These are phyloP conservation scores for Hypomontagnella submonticulosa DNA, from an alignment of 495 filamentous ascomycete species.

Conservation along the genomic window DNA sequence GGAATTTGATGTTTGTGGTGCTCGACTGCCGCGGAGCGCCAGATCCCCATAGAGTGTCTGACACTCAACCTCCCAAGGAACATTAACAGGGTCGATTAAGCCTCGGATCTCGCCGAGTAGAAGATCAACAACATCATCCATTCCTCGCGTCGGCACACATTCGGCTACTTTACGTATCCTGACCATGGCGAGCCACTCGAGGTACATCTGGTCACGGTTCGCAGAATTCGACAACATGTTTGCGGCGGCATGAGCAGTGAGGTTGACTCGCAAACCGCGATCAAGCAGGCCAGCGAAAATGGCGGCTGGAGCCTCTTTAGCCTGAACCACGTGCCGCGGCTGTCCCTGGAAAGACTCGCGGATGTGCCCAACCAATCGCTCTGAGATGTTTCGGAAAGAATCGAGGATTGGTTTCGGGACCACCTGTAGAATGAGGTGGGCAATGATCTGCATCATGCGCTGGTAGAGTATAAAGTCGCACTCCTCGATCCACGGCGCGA, in stretches of 20 bases:
- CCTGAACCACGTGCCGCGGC: conserved; percentile 82
- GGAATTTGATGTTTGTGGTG: conserved; percentile 29
- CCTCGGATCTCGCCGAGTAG: conserved; percentile 78
- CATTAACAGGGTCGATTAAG: conserved; percentile 71
- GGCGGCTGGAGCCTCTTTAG: conserved; percentile 86
- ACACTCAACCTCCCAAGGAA: conserved; percentile 65
- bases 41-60: conserved; percentile 65
- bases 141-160: conserved; percentile 67
- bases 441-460: conserved; percentile 92
- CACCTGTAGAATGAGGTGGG: conserved; percentile 85
- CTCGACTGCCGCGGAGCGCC: conserved; percentile 54
- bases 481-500: conserved; percentile 93
- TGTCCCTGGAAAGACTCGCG: conserved; percentile 80
- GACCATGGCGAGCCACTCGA: conserved; percentile 86
- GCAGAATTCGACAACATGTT: conserved; percentile 77
- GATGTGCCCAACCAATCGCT: conserved; percentile 80
- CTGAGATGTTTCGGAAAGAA: conserved; percentile 84
- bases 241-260: conserved; percentile 85
- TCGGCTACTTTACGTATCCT: conserved; percentile 76
- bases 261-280: conserved; percentile 88
- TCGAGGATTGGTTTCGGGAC: conserved; percentile 85
- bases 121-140: conserved; percentile 75
- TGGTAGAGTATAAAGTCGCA: conserved; percentile 96
- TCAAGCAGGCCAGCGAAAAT: conserved; percentile 88
- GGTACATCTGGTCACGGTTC: conserved; percentile 90